phyloP scores from a whole-genome alignment of 768 basidiomycete species.

The Amanita brunnescens region DNA sequence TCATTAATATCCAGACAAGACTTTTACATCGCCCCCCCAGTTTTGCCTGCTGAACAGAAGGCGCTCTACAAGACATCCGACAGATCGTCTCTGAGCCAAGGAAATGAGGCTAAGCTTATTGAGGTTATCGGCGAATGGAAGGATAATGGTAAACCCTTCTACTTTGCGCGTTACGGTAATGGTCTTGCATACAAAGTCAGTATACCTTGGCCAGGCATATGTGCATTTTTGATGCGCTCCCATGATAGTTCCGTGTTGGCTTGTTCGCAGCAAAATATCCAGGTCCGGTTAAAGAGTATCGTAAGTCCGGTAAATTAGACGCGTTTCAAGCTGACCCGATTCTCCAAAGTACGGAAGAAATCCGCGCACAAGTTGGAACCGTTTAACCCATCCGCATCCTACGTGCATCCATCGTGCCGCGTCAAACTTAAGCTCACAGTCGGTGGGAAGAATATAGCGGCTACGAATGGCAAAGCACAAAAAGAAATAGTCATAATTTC shows the following conservation, averaged over 20 bases:
- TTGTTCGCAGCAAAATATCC: conserved; percentile 29
- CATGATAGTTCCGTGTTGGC: conserved; percentile 32
- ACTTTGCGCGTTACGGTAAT: conserved; percentile 49
- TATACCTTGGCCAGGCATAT: conserved; percentile 9
- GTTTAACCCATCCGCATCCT: conserved; percentile 54
- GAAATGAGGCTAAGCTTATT: conserved; percentile 25
- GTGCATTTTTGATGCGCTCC: conserved; percentile 21
- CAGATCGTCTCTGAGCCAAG: conserved; percentile 23
- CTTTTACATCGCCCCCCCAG: conserved; percentile 31
- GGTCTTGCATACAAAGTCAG: conserved; percentile 55
- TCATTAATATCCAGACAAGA: not conserved
- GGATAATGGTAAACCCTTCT: conserved; percentile 34
- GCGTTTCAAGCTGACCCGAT: conserved; percentile 8
- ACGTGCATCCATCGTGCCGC: conserved; percentile 55
- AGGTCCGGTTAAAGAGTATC: conserved; percentile 45
- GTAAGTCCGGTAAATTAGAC: conserved; percentile 28
- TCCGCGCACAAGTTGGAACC: conserved; percentile 29
- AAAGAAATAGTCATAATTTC: conserved; percentile 17
- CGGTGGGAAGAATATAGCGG: conserved; percentile 19
- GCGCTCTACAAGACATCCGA: conserved; percentile 30
- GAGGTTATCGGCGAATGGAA: conserved; percentile 53
- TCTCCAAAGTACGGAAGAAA: conserved; percentile 37
- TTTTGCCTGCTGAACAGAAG: conserved; percentile 28
- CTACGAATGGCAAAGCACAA: conserved; percentile 17
- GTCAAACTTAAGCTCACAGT: conserved; percentile 30